These are phyloP conservation scores for Hirsutella rhossiliensis DNA, from an alignment of 2,329 filamentous ascomycete species.

Conservation along the genomic window DNA sequence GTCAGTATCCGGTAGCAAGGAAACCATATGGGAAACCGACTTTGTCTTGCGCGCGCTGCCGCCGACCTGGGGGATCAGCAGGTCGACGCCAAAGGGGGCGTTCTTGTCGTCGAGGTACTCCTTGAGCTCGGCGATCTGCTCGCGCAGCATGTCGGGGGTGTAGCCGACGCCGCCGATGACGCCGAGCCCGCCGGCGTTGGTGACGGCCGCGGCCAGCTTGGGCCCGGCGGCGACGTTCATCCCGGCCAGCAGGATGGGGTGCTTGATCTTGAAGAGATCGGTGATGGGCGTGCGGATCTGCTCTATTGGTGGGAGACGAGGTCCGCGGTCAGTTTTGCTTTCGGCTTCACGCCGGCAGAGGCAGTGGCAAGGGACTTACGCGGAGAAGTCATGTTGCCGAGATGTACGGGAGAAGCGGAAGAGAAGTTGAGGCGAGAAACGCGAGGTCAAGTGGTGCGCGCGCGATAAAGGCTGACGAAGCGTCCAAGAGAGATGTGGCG, in stretches of 20 bases:
- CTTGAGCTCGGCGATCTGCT: slow-evolving; percentile 94
- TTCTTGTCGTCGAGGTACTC: slow-evolving; percentile 78
- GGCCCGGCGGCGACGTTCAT: slow-evolving; percentile 99
- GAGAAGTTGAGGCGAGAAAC: not conserved
- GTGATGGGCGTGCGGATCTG: slow-evolving; percentile 79
- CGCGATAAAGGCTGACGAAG: not conserved
- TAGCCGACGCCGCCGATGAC: slow-evolving; percentile 94
- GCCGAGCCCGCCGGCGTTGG: slow-evolving; percentile 90
- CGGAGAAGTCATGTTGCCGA: slow-evolving; percentile 59
- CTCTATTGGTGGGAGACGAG: slow-evolving; percentile 14
- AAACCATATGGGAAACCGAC: slow-evolving; percentile 22
- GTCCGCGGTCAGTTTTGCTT: not conserved
- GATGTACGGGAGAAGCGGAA: slow-evolving; percentile 1
- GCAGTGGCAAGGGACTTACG: slow-evolving; percentile 42
- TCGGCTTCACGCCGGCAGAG: too few species aligned
- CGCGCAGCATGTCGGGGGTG: slow-evolving; percentile 91
- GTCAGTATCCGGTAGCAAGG: too few species aligned
- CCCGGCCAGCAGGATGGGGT: slow-evolving; percentile 88
- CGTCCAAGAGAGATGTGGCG: too few species aligned
- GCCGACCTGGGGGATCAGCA: slow-evolving; percentile 88
- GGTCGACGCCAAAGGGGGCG: slow-evolving; percentile 87
- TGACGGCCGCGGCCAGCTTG: slow-evolving; percentile 90
- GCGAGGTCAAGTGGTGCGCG: too few species aligned
- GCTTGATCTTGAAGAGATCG: slow-evolving; percentile 95
- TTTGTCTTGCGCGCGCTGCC: slow-evolving; percentile 93